Conservation (phyloP, 148 eudicot species). For the Rhododendron kiyosumense region DNA sequence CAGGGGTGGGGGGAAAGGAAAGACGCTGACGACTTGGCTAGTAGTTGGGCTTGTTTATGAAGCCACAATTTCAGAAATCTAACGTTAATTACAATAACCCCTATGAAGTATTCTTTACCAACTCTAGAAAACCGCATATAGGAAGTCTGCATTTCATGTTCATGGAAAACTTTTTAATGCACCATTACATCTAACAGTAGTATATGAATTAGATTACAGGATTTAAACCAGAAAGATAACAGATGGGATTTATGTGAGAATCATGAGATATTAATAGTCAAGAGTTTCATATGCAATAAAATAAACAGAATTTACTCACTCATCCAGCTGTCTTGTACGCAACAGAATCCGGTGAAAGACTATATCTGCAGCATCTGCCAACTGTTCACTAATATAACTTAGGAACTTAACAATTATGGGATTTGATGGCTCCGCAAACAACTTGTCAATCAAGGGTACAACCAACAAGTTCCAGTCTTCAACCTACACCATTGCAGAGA, state of each 20-base stretch:
- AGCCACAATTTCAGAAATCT: not conserved
- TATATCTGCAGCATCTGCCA: constrained; percentile 54
- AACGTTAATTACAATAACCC: not conserved
- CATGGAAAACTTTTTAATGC: not conserved
- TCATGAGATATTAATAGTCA: not conserved
- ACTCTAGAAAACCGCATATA: too few species aligned
- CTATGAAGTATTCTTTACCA: too few species aligned
- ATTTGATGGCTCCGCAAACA: constrained; percentile 79
- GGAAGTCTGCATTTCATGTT: not conserved
- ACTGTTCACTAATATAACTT: constrained; percentile 57
- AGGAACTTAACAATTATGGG: constrained; percentile 57
- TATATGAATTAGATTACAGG: not conserved
- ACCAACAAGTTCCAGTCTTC: constrained; percentile 58
- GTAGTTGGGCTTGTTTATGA: not conserved
- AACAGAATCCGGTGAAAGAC: constrained; percentile 46
- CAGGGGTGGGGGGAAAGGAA: too few species aligned
- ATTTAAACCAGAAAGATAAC: not conserved
- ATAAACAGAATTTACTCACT: constrained; percentile 36
- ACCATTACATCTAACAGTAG: not conserved
- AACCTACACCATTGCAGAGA: constrained; percentile 37
- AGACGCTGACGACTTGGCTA: not conserved
- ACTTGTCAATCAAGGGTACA: constrained; percentile 64
- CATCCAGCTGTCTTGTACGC: constrained; percentile 32
- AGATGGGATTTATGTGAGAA: not conserved
- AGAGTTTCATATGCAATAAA: not conserved